Base-by-base conservation (phyloP, 345 rosid genomes). In the Eucalyptus dawsonii region DNA sequence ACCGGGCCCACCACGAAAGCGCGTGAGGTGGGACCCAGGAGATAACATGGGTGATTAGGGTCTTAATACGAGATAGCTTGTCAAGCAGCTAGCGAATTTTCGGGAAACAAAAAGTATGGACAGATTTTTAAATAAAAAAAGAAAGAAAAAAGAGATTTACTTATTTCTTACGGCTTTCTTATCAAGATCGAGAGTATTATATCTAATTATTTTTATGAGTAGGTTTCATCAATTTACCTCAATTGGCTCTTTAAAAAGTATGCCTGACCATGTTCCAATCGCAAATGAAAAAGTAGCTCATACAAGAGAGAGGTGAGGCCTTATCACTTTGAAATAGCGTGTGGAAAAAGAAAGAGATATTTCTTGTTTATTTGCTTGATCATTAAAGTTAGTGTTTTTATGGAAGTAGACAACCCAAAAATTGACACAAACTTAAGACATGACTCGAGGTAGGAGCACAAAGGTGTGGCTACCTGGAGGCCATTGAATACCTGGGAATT, bases 1-100 rank as follows among this genome's bases (percentile, higher is more conserved):
- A 11, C 6, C 17, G 40, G 91, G 76, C 62, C 92, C 91, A 88
- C 80, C 86, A 80, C 21, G 29, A 44, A 88, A 92, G 88, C 94
- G 94, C 95, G 93, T 91, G 50, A 88, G 76, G 83, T 90, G 93
- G 94, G 92, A 56, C 94, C 94, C 88, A 53, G 58, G 56, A 56
- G 17, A 62, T 86, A 91, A 91, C 93, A 88, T 90, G 93, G 93
- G 47, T 91, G 89, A 40, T 76, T 76, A 76, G 83, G 47, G 29
- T 11, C 7, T 40, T 19, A 21, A 76, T 21, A 11, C 47, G 2
- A 21, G 89, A 83, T 88, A n/a, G 49, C 50, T 45, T 86, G 88
- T 50, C 47, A 76, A 40, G 47, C 83, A 19, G 83, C 27, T 21
- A 76, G 45, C 83, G 47, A 76, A 40, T 76, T 37, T 40, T 7